Conservation (phyloP, 306 rosid species). For the Urtica urens region DNA sequence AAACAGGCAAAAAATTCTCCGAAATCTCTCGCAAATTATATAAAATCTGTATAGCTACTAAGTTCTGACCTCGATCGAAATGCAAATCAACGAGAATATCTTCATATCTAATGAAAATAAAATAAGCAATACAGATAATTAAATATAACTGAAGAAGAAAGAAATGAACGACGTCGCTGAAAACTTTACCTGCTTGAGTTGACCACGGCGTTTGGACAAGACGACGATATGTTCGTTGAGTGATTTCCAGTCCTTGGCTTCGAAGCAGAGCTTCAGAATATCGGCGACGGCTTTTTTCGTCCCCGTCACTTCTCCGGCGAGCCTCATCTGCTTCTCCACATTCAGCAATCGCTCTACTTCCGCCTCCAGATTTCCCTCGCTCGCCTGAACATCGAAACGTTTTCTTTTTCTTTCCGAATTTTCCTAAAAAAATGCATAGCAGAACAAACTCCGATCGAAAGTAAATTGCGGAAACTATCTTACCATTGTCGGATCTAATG, state of each 20-base stretch:
- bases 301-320: conserved; percentile 59
- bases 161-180: neutral
- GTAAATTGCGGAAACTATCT: too few species aligned
- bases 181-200: conserved; percentile 69
- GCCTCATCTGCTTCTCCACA: conserved; percentile 83
- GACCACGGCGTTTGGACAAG: conserved; percentile 85
- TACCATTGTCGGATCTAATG: too few species aligned
- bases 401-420: too few species aligned
- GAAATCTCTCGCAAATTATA: too few species aligned
- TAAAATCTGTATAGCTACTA: neutral
- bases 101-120: neutral
- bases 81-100: neutral
- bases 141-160: neutral
- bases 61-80: neutral
- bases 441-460: too few species aligned
- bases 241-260: conserved; percentile 71
- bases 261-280: conserved; percentile 67
- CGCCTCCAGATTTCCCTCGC: conserved; percentile 41
- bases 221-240: conserved; percentile 86
- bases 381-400: conserved; percentile 51
- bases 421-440: too few species aligned
- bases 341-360: conserved; percentile 60
- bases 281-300: conserved; percentile 74
- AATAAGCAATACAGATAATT: too few species aligned
- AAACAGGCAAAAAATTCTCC: too few species aligned